Conservation (phyloP, 805 yeast species). For the Zygotorulaspora sp. region DNA sequence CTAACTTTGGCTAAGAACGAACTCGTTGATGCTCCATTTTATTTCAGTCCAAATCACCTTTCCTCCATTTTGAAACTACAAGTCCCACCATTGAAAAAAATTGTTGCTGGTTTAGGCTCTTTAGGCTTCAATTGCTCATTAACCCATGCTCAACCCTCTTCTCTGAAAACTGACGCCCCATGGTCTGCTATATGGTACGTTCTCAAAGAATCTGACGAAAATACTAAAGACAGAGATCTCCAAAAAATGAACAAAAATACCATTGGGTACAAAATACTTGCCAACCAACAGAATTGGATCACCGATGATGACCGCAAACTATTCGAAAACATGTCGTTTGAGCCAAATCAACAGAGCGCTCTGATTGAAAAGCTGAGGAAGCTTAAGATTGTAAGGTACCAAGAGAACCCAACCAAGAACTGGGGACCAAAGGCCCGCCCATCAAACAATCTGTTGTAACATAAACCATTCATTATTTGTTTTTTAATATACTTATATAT, state of each 20-base stretch:
- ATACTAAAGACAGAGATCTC: conserved; percentile 37
- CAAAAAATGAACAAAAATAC: conserved; percentile 46
- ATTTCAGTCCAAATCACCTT: conserved; percentile 72
- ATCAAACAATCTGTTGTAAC: conserved; percentile 6
- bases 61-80: conserved; percentile 75
- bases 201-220: conserved; percentile 55
- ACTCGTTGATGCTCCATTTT: conserved; percentile 62
- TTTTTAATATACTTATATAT: neutral
- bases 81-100: conserved; percentile 70
- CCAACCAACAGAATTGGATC: conserved; percentile 32
- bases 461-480: neutral
- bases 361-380: conserved; percentile 59
- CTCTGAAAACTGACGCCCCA: conserved; percentile 87
- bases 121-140: conserved; percentile 77
- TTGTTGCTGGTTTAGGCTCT: conserved; percentile 78
- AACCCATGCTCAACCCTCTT: conserved; percentile 84
- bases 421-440: conserved; percentile 98
- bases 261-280: conserved; percentile 55
- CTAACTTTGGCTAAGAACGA: conserved; percentile 76
- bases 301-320: conserved; percentile 8
- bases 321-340: conserved; percentile 45
- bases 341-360: conserved; percentile 52
- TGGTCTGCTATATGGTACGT: conserved; percentile 74
- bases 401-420: conserved; percentile 85
- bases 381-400: conserved; percentile 80